phyloP scores from a whole-genome alignment of 176 grass and related monocot species.

The Ensete ventricosum region DNA sequence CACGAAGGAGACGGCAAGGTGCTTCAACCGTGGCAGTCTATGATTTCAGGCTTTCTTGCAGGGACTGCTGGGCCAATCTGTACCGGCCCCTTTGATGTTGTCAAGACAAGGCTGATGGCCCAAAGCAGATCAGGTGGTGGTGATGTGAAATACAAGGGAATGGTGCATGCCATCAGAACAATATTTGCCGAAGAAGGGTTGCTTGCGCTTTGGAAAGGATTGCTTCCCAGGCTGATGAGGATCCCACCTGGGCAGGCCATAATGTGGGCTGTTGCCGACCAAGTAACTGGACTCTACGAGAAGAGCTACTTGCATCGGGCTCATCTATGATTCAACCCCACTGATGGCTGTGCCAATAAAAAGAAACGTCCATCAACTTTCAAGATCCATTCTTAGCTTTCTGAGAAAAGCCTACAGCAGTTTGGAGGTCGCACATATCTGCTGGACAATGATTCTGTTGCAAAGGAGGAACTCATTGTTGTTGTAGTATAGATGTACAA shows the following conservation, averaged over 20 bases:
- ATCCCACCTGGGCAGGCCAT: constrained; percentile 92
- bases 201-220: constrained; percentile 64
- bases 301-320: constrained; percentile 36
- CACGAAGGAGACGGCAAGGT: constrained; percentile 69
- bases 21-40: constrained; percentile 76
- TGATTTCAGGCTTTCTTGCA: constrained; percentile 88
- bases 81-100: constrained; percentile 81
- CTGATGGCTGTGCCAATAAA: constrained; percentile 13
- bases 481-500: not conserved
- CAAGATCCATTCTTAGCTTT: not conserved
- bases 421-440: not conserved
- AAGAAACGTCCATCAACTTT: constrained; percentile 3
- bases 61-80: constrained; percentile 85
- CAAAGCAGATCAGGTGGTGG: constrained; percentile 60
- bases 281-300: constrained; percentile 84
- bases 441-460: not conserved
- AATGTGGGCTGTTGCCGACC: constrained; percentile 89
- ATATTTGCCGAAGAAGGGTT: constrained; percentile 66
- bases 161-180: constrained; percentile 64
- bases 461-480: not conserved
- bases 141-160: constrained; percentile 58
- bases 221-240: constrained; percentile 91
- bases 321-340: constrained; percentile 29
- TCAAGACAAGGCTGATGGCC: constrained; percentile 91
- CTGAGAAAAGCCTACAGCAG: too few relatives aligned